Evolutionary conservation across 306 rosid genomes (phyloP), one percentile per base, ranked within the genome.

Genomic region (Fragaria nilgerrensis): DNA sequence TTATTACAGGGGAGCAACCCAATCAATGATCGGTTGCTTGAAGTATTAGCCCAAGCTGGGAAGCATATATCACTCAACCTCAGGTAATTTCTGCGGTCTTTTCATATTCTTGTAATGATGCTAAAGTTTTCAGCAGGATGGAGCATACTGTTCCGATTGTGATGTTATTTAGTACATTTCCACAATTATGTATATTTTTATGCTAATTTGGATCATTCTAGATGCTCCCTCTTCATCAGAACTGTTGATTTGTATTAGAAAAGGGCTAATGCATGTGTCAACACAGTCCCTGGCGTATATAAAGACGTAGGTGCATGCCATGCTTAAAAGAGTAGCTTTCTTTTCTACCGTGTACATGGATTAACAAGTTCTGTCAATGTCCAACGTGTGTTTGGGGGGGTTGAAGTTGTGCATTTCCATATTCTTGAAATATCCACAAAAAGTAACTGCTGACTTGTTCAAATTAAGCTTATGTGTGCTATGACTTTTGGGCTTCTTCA

Each of bases 21-120:
- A 44, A 75, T 86, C 55, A 82, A 78, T 82, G 92, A 86, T 79
- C 89, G 75, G 84, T 79, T 95, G 91, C 85, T 95, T 80, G 93
- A 89, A 73, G 89, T 90, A 65, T 67, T 94, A 39, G 88, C 92
- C 70, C 87, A 62, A 76, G 93, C 93, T 58, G 91, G 93, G 72
- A 78, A 87, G 80, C 83, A 85, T 23, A 39, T 84, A 77, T 90
- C 92, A 76, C 71, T 89, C 56, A 84, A 89, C 77, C 86, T 88
- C 76, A 86, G 97, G 97, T 95, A 83, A 71, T 64, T 59, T 83
- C 78, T 67, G 75, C 39, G 59, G 74, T 79, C 36, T 71, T 29
- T 44, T 72, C 56, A 56, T 53, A 43, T 74, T 61, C 43, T n/a
- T 71, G 32, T 66, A 25, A 19, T n/a, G 49, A 37, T 55, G 17